These are phyloP conservation scores for Hortaea werneckii DNA, from an alignment of 2,329 filamentous ascomycete species.

Conservation along the genomic window DNA sequence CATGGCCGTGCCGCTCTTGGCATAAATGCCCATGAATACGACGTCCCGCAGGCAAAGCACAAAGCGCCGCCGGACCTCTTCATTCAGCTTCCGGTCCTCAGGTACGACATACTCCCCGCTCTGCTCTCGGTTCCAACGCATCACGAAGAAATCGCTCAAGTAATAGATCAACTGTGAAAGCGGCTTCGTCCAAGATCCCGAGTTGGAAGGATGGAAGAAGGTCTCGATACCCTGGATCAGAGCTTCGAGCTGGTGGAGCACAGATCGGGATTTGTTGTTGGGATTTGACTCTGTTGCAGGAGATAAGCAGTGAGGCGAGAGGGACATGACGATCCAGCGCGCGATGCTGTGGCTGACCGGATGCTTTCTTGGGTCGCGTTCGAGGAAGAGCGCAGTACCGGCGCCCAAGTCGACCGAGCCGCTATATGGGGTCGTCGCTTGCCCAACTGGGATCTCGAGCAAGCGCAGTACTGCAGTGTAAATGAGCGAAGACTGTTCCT, in stretches of 20 bases:
- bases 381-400: constrained; percentile 74
- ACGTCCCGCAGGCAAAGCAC: constrained; percentile 83
- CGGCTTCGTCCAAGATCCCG: constrained; percentile 81
- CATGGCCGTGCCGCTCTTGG: constrained; percentile 85
- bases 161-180: constrained; percentile 86
- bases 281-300: constrained; percentile 41
- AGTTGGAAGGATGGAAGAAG: constrained; percentile 97
- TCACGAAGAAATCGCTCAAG: constrained; percentile 89
- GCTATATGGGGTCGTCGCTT: constrained; percentile 87
- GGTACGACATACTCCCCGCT: constrained; percentile 86
- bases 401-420: constrained; percentile 67
- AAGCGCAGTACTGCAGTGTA: constrained; percentile 85
- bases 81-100: constrained; percentile 64
- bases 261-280: constrained; percentile 46
- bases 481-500: constrained; percentile 81
- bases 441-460: constrained; percentile 91
- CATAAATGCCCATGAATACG: constrained; percentile 96
- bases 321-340: constrained; percentile 81
- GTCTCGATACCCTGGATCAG: constrained; percentile 93
- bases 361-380: constrained; percentile 88
- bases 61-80: constrained; percentile 76
- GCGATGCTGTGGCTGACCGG: constrained; percentile 87
- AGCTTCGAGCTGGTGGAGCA: constrained; percentile 76
- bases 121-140: constrained; percentile 92
- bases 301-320: constrained; percentile 68